phyloP scores from a whole-genome alignment of 164 flowering plant genomes.

The Stephania cephalantha region DNA sequence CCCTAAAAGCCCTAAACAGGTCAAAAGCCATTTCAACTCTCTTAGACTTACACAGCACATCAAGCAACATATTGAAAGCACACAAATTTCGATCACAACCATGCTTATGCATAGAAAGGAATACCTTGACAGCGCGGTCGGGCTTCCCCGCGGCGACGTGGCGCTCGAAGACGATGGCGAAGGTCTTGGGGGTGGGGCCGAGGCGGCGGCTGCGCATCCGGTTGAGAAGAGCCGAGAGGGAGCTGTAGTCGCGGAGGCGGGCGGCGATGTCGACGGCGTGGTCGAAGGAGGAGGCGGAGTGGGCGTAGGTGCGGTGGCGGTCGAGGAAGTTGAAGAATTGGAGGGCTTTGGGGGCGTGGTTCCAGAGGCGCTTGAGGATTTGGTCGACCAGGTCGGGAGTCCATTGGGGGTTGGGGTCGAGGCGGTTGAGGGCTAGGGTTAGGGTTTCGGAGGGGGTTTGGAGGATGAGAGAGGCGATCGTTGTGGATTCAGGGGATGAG shows the following conservation, averaged over 20 bases:
- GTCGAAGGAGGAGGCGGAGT: constrained; percentile 55
- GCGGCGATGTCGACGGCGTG: constrained; percentile 77
- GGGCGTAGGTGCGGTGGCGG: constrained; percentile 45
- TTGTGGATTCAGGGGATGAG: constrained; percentile 18
- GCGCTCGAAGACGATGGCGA: constrained; percentile 71
- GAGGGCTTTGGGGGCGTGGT: constrained; percentile 81
- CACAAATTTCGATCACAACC: constrained; percentile 64
- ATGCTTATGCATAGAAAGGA: constrained; percentile 70
- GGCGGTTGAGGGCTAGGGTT: constrained; percentile 24
- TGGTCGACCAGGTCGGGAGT: constrained; percentile 50
- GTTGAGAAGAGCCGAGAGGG: constrained; percentile 50
- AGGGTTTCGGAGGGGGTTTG: constrained; percentile 22
- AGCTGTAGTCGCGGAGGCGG: constrained; percentile 54
- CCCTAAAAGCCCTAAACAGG: constrained; percentile 46
- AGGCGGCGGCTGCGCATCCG: constrained; percentile 48
- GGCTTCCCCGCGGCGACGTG: constrained; percentile 58
- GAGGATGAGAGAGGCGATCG: constrained; percentile 35
- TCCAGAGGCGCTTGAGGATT: constrained; percentile 76
- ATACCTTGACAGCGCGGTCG: constrained; percentile 62
- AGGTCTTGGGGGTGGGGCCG: constrained; percentile 60
- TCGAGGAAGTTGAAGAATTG: constrained; percentile 53
- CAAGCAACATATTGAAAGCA: constrained; percentile 70
- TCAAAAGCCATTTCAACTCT: constrained; percentile 64
- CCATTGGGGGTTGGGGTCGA: constrained; percentile 29
- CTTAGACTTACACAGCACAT: constrained; percentile 59